Conservation (phyloP, 257 asterid genomes). For the Gentiana straminea region DNA sequence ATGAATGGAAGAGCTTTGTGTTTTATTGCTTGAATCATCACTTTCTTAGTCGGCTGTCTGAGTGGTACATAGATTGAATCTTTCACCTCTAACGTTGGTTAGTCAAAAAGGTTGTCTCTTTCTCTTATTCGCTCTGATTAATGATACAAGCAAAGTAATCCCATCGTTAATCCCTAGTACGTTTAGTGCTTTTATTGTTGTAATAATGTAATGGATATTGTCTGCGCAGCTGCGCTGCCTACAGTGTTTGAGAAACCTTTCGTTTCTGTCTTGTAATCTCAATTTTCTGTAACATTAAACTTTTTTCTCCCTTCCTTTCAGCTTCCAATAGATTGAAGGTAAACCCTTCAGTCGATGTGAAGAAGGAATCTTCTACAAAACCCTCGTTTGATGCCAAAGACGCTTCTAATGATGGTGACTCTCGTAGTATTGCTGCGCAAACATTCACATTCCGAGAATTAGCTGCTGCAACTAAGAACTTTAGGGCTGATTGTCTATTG, state of each 20-base stretch:
- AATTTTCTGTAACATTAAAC: no score
- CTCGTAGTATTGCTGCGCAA: constrained; percentile 75
- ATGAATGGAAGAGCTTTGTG: no score
- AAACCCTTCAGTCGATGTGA: constrained; percentile 34
- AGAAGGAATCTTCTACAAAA: constrained; percentile 30
- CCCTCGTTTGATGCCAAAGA: constrained; percentile 36
- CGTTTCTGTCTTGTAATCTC: neutral
- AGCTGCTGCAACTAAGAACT: constrained; percentile 81
- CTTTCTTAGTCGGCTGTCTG: no score
- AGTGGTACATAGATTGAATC: no score
- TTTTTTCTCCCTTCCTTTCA: neutral
- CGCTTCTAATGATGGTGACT: constrained; percentile 53
- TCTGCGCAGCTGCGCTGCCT: neutral
- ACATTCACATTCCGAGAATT: constrained; percentile 85
- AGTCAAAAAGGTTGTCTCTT: no score
- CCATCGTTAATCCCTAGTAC: neutral
- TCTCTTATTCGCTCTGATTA: no score
- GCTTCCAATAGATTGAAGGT: constrained; percentile 23
- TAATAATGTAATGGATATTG: neutral
- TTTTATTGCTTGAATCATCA: no score
- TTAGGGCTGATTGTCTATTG: constrained; percentile 75
- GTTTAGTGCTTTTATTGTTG: neutral
- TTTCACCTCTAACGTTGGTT: no score
- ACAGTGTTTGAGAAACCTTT: neutral
- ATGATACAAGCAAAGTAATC: neutral